Evolutionary conservation across 2,329 filamentous ascomycete species (phyloP).

Genomic region (Juglanconis juglandina): DNA sequence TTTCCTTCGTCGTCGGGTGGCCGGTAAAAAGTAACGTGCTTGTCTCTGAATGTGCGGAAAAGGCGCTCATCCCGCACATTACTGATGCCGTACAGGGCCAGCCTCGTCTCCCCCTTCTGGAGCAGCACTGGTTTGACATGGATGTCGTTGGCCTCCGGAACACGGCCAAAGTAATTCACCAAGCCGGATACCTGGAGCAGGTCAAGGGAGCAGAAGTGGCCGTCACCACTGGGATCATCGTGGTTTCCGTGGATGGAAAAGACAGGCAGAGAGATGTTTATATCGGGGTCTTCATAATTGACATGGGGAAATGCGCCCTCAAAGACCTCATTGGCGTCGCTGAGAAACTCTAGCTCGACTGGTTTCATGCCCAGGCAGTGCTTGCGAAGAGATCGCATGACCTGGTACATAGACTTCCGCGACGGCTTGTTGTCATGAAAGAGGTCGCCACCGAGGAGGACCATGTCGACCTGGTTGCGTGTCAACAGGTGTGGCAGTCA

Average conservation of each 20-base stretch:
- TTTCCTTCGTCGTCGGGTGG: slow-evolving; percentile 76
- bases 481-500: background rate
- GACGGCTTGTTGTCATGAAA: slow-evolving; percentile 99
- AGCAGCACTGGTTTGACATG: slow-evolving; percentile 85
- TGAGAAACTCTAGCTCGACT: slow-evolving; percentile 90
- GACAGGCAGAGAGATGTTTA: slow-evolving; percentile 94
- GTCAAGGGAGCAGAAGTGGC: slow-evolving; percentile 86
- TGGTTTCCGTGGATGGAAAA: slow-evolving; percentile 99
- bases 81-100: slow-evolving; percentile 89
- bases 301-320: slow-evolving; percentile 87
- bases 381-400: slow-evolving; percentile 89
- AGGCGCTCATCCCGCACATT: slow-evolving; percentile 95
- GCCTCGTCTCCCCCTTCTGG: slow-evolving; percentile 88
- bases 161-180: slow-evolving; percentile 92
- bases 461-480: slow-evolving; percentile 74
- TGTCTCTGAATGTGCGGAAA: slow-evolving; percentile 88
- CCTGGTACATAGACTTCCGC: slow-evolving; percentile 91
- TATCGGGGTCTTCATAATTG: slow-evolving; percentile 96
- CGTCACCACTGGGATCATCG: slow-evolving; percentile 95
- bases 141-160: slow-evolving; percentile 90
- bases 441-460: slow-evolving; percentile 87
- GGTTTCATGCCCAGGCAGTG: slow-evolving; percentile 95
- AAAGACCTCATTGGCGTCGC: slow-evolving; percentile 88
- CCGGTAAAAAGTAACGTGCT: slow-evolving; percentile 89
- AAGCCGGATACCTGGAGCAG: slow-evolving; percentile 86